phyloP scores from a whole-genome alignment of 495 filamentous ascomycete species.

The Umbilicaria muhlenbergii region DNA sequence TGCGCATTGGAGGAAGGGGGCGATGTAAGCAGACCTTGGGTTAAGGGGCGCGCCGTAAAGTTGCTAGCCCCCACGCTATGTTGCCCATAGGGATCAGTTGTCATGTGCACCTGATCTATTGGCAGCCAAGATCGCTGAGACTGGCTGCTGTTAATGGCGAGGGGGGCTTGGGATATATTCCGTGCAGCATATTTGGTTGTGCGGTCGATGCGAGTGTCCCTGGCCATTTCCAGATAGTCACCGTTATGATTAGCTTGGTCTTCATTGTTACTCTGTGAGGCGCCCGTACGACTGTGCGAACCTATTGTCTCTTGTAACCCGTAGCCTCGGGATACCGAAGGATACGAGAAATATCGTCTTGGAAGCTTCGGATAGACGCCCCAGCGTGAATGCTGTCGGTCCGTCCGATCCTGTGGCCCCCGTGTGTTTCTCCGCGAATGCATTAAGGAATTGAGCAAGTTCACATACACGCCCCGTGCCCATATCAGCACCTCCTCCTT shows the following conservation, averaged over 20 bases:
- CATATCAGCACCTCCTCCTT: slow-evolving; percentile 70
- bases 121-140: no score
- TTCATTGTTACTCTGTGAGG: not conserved
- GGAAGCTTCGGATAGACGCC: slow-evolving; percentile 51
- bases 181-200: no score
- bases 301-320: not conserved
- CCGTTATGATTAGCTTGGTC: no score
- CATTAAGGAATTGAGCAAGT: slow-evolving; percentile 64
- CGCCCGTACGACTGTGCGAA: not conserved
- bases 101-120: no score
- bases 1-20: slow-evolving; percentile 41
- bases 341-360: slow-evolving; percentile 24
- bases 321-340: slow-evolving; percentile 11
- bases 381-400: slow-evolving; percentile 29
- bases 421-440: slow-evolving; percentile 33
- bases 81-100: no score
- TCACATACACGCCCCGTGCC: slow-evolving; percentile 79
- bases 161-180: no score
- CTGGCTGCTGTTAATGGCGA: no score
- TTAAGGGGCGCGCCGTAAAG: slow-evolving; percentile 5
- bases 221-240: no score
- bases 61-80: no score
- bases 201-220: no score
- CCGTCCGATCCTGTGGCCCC: slow-evolving; percentile 14
- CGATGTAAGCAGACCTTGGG: slow-evolving; percentile 33